phyloP scores from a whole-genome alignment of 2,329 filamentous ascomycete species.

The Gnomoniopsis sp. region DNA sequence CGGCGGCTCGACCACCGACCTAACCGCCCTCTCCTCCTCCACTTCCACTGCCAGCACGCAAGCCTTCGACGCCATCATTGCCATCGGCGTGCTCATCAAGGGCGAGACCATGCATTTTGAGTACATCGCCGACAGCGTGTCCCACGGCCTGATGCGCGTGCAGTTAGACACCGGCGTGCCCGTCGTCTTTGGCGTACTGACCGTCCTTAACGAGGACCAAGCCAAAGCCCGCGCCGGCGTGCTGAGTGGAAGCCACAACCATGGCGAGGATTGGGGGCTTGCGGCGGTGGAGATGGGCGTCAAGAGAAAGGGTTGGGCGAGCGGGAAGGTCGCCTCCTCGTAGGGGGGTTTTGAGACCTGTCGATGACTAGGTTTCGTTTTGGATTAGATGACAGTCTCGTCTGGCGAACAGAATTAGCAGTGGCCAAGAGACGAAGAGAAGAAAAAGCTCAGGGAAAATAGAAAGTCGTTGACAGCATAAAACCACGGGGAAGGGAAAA shows the following conservation, averaged over 20 bases:
- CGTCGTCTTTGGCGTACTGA: constrained; percentile 88
- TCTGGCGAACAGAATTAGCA: not conserved
- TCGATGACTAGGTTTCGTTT: not conserved
- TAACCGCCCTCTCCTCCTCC: constrained; percentile 46
- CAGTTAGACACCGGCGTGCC: constrained; percentile 86
- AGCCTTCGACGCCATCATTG: constrained; percentile 90
- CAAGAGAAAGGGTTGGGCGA: constrained; percentile 80
- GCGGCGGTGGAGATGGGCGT: constrained; percentile 92
- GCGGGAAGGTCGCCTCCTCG: constrained; percentile 56
- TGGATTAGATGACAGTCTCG: not conserved
- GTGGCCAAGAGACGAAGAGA: not conserved
- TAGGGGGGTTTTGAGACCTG: not conserved
- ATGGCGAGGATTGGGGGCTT: constrained; percentile 93
- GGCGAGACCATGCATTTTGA: constrained; percentile 99
- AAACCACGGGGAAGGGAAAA: not conserved
- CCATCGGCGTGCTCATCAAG: constrained; percentile 95
- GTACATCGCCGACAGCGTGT: constrained; percentile 91
- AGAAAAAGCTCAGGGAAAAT: not conserved
- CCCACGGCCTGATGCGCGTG: constrained; percentile 89
- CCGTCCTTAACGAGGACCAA: constrained; percentile 84
- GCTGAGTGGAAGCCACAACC: constrained; percentile 70
- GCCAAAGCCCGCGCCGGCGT: constrained; percentile 81
- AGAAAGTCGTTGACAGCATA: not conserved
- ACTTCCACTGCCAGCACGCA: constrained; percentile 36
- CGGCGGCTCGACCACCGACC: constrained; percentile 64